Conservation (phyloP, 352 stramenopile genomes). For the Globisporangium perplexum region DNA sequence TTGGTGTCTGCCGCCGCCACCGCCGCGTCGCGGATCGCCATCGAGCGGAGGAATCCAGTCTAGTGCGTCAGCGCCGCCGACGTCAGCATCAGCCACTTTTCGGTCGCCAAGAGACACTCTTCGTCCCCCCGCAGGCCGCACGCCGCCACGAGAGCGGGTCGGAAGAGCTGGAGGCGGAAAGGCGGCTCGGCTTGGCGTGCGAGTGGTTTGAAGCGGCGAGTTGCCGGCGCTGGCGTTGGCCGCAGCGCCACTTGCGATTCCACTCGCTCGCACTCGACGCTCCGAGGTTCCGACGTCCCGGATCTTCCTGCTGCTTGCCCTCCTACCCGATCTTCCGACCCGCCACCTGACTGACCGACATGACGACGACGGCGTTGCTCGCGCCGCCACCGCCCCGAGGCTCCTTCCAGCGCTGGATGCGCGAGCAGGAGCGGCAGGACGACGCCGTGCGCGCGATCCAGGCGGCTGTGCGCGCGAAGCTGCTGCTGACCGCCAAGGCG, state of each 20-base stretch:
- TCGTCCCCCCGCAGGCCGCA: too few species aligned
- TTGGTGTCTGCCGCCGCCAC: too few species aligned
- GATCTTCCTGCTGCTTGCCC: not conserved
- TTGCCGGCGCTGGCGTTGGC: not conserved
- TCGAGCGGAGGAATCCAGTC: too few species aligned
- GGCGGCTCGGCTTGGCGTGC: too few species aligned
- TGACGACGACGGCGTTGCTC: not conserved
- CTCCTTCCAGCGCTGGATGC: slow-evolving; percentile 29
- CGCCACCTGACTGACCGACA: not conserved
- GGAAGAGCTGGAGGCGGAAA: not conserved
- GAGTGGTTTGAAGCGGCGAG: not conserved
- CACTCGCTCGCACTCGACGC: not conserved
- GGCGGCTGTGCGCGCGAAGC: slow-evolving; percentile 21
- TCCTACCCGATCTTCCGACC: not conserved
- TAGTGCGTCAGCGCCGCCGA: not conserved
- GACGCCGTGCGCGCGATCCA: slow-evolving; percentile 30
- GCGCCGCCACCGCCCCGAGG: not conserved
- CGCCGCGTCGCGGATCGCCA: too few species aligned
- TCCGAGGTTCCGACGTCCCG: not conserved
- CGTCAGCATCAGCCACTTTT: not conserved
- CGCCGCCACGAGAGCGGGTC: too few species aligned
- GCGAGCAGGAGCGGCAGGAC: slow-evolving; percentile 22
- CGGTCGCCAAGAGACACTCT: not conserved
- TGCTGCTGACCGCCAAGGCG: slow-evolving; percentile 1
- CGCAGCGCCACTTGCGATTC: slow-evolving; percentile 2